Conservation (phyloP, 2,329 filamentous ascomycete species). For the Onygena corvina region DNA sequence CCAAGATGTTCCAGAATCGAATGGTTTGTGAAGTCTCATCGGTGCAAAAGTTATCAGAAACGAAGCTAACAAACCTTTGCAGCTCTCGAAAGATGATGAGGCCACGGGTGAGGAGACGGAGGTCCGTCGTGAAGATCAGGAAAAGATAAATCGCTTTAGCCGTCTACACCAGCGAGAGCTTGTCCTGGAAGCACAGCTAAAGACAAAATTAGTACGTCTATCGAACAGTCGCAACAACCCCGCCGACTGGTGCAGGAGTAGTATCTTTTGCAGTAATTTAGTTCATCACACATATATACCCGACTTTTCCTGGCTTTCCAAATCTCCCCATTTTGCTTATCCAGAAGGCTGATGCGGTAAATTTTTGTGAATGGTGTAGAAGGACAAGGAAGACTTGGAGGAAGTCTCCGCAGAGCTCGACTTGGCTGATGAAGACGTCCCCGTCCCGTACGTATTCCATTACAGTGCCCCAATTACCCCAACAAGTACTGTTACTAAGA, state of each 20-base stretch:
- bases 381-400: conserved; percentile 96
- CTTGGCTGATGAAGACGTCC: conserved; percentile 87
- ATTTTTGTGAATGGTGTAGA: conserved; percentile 42
- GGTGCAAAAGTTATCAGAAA: neutral
- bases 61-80: neutral
- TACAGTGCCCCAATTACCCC: conserved; percentile 10
- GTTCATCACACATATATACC: too few species aligned
- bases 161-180: conserved; percentile 80
- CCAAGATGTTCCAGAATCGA: conserved; percentile 44
- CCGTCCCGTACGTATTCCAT: conserved; percentile 58
- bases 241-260: too few species aligned
- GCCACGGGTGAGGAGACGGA: conserved; percentile 70
- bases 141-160: conserved; percentile 98
- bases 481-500: conserved; percentile 2
- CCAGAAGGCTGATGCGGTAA: neutral
- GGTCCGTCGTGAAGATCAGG: conserved; percentile 91
- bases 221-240: neutral
- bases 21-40: conserved; percentile 40
- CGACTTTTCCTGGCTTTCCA: too few species aligned
- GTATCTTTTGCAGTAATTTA: too few species aligned
- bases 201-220: conserved; percentile 59
- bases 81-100: conserved; percentile 94
- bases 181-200: conserved; percentile 65
- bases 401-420: conserved; percentile 86
- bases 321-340: too few species aligned